Percentiles rank a stretch among this genome's conserved stretches.
Evolutionary conservation across 2,329 filamentous ascomycete genomes (phyloP).

Genomic region (Emergomyces africanus): DNA sequence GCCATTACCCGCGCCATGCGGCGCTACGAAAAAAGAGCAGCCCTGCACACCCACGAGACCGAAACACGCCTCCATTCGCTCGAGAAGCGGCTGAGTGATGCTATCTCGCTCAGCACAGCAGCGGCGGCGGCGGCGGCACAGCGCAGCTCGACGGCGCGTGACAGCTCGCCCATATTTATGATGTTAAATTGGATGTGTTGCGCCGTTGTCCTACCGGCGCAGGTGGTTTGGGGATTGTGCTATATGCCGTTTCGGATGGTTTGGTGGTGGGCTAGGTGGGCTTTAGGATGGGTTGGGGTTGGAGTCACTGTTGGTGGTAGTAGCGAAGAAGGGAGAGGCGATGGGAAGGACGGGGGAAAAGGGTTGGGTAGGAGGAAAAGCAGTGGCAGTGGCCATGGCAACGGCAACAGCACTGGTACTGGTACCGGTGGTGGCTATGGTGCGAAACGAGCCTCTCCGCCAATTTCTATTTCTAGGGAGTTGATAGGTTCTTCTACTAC

Average conservation of each 20-base stretch:
- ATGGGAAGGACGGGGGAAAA: background rate
- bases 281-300: background rate
- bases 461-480: background rate
- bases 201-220: conserved; percentile 24
- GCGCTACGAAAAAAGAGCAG: conserved; percentile 80
- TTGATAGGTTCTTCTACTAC: background rate
- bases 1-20: conserved; percentile 78
- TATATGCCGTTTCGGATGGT: background rate
- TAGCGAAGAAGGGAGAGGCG: background rate
- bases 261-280: background rate
- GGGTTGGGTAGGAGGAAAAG: background rate
- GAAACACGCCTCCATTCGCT: conserved; percentile 62
- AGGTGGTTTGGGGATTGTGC: conserved; percentile 11
- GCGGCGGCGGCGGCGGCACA: conserved; percentile 2
- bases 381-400: background rate
- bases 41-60: conserved; percentile 59
- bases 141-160: conserved; percentile 9
- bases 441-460: background rate
- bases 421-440: background rate
- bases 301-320: background rate
- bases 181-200: conserved; percentile 26
- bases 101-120: conserved; percentile 57
- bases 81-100: conserved; percentile 60
- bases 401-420: background rate
- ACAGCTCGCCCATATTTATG: conserved; percentile 13